Conservation (phyloP, 495 filamentous ascomycete species). For the Penicillium alfredii region DNA sequence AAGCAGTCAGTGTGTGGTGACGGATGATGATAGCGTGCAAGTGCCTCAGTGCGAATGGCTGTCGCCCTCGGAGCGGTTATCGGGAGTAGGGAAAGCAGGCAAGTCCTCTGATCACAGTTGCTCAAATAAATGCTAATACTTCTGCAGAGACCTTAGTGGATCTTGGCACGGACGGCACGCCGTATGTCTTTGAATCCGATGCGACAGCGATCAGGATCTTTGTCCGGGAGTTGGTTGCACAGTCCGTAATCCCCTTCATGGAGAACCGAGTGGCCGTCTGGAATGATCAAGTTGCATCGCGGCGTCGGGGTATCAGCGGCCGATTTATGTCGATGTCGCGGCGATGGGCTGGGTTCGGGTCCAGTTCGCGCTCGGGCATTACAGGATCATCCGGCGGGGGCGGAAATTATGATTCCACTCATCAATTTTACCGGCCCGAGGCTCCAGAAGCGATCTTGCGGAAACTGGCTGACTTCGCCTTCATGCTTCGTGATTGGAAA, state of each 20-base stretch:
- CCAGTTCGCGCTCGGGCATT: slow-evolving; percentile 42
- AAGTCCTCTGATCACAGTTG: slow-evolving; percentile 7
- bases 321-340: slow-evolving; percentile 90
- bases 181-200: slow-evolving; percentile 88
- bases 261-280: slow-evolving; percentile 82
- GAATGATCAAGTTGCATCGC: slow-evolving; percentile 97
- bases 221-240: slow-evolving; percentile 85
- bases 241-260: slow-evolving; percentile 91
- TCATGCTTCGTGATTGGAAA: slow-evolving; percentile 94
- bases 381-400: slow-evolving; percentile 34
- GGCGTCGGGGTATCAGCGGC: slow-evolving; percentile 77
- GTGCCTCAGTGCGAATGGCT: slow-evolving; percentile 82
- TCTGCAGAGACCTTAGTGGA: slow-evolving; percentile 45
- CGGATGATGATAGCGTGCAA: slow-evolving; percentile 84
- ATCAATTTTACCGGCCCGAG: slow-evolving; percentile 79
- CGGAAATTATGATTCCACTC: slow-evolving; percentile 69
- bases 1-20: slow-evolving; percentile 76
- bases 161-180: slow-evolving; percentile 58
- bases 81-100: slow-evolving; percentile 60
- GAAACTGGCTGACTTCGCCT: slow-evolving; percentile 88
- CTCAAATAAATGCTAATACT: slow-evolving; percentile 13
- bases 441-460: slow-evolving; percentile 84
- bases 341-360: slow-evolving; percentile 74
- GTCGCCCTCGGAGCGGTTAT: slow-evolving; percentile 78
- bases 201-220: slow-evolving; percentile 79